Conservation (phyloP, 2,329 filamentous ascomycete genomes). For the Aspergillus pseudoterreus region DNA sequence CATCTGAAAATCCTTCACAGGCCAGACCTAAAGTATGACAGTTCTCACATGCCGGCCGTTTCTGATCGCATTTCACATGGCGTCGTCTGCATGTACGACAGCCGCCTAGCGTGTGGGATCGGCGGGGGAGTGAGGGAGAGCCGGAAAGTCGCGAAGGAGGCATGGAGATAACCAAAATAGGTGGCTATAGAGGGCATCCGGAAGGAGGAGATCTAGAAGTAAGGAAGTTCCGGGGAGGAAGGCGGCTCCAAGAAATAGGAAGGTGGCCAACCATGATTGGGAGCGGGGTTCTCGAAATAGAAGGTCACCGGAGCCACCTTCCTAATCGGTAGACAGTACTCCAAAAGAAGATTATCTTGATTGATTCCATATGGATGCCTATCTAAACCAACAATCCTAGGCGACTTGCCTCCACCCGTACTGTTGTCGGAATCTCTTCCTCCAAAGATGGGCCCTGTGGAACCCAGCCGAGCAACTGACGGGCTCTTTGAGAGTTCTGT, state of each 20-base stretch:
- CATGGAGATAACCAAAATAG: neutral
- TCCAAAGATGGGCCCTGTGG: conserved; percentile 17
- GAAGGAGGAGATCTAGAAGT: neutral
- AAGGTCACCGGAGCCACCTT: neutral
- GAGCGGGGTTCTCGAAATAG: neutral
- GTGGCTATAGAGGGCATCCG: neutral
- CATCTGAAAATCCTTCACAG: conserved; percentile 30
- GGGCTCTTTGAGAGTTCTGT: conserved; percentile 18
- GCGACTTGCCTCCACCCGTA: conserved; percentile 18
- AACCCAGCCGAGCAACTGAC: conserved; percentile 21
- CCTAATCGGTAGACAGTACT: neutral
- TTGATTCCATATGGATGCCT: neutral
- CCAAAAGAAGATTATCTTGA: neutral
- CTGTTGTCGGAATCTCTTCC: conserved; percentile 22
- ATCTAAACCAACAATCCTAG: conserved; percentile 1
- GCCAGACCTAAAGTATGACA: conserved; percentile 24
- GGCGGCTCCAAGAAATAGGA: neutral
- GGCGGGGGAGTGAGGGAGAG: conserved; percentile 12
- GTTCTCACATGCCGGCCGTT: conserved; percentile 28
- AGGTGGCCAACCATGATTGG: neutral
- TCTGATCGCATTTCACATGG: conserved; percentile 37
- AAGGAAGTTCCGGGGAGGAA: neutral
- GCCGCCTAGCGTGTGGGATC: conserved; percentile 30
- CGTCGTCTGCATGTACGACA: conserved; percentile 33
- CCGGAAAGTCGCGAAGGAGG: conserved; percentile 2